Conservation (phyloP, 176 grass and related monocot species). For the Melocanna baccifera region DNA sequence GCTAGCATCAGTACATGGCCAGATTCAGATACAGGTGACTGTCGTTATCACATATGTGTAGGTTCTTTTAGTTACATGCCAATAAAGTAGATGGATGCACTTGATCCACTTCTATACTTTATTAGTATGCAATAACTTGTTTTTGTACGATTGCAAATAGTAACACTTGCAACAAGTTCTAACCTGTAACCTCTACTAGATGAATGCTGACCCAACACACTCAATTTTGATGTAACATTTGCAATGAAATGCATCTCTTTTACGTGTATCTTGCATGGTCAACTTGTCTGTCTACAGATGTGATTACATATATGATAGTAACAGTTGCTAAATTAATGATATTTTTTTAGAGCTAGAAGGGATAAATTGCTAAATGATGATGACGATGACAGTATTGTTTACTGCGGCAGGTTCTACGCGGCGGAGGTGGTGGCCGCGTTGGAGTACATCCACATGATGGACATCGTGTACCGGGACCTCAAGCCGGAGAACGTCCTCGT, state of each 20-base stretch:
- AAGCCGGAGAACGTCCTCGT: conserved; percentile 99
- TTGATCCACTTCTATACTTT: background rate
- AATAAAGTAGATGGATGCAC: conserved; percentile 4
- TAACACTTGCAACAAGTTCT: background rate
- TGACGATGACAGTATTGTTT: background rate
- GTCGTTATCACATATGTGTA: background rate
- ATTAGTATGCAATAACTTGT: background rate
- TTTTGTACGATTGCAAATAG: background rate
- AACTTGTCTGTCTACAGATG: background rate
- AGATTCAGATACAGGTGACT: conserved; percentile 15
- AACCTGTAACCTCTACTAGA: background rate
- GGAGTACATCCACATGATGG: conserved; percentile 99
- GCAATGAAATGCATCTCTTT: background rate
- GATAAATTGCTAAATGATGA: background rate
- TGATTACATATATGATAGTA: background rate
- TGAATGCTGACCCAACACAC: background rate
- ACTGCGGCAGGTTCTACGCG: conserved; percentile 72
- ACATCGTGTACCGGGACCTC: conserved; percentile 91
- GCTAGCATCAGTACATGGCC: background rate
- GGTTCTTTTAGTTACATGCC: background rate
- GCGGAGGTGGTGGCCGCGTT: conserved; percentile 87
- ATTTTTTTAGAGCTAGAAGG: background rate
- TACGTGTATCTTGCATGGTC: background rate
- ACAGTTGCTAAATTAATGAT: background rate
- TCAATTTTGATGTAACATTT: background rate